phyloP scores from a whole-genome alignment of 139 green algal genomes.

The Tetraselmis chui region DNA sequence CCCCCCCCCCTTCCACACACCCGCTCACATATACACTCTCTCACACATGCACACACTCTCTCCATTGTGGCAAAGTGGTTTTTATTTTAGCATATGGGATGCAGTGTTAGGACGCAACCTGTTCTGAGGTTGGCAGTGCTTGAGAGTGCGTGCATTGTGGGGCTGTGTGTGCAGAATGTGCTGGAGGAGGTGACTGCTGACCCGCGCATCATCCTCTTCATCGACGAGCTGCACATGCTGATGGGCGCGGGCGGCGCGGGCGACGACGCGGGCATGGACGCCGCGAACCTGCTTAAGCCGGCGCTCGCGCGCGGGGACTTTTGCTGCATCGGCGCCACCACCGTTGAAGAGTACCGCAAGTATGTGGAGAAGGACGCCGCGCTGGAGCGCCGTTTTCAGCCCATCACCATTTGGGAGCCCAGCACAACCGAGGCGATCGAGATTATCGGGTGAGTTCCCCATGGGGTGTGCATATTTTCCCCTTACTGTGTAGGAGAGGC shows the following conservation, averaged over 20 bases:
- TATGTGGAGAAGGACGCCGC: constrained; percentile 31
- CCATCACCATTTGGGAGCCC: constrained; percentile 11
- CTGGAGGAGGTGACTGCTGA: constrained; percentile 47
- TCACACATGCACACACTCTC: too few species aligned
- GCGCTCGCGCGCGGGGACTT: constrained; percentile 31
- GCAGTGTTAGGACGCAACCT: too few species aligned
- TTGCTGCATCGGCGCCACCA: constrained; percentile 26
- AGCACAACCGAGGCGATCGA: neutral
- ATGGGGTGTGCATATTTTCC: too few species aligned
- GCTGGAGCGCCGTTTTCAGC: constrained; percentile 25
- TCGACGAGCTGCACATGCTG: constrained; percentile 45
- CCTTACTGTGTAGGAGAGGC: too few species aligned
- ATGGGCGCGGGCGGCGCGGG: constrained; percentile 29
- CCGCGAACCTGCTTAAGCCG: constrained; percentile 40
- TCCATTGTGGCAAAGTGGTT: too few species aligned
- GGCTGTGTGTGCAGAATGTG: constrained; percentile 34
- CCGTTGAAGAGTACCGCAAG: constrained; percentile 22
- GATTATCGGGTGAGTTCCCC: constrained; percentile 55
- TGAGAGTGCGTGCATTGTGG: too few species aligned
- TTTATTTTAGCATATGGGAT: too few species aligned
- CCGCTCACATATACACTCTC: too few species aligned
- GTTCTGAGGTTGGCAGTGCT: too few species aligned
- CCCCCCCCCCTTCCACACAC: too few species aligned
- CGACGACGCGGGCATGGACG: constrained; percentile 33
- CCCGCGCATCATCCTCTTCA: constrained; percentile 46